Evolutionary conservation across 2,329 filamentous ascomycete genomes (phyloP).

Genomic region (Monosporascus sp.): DNA sequence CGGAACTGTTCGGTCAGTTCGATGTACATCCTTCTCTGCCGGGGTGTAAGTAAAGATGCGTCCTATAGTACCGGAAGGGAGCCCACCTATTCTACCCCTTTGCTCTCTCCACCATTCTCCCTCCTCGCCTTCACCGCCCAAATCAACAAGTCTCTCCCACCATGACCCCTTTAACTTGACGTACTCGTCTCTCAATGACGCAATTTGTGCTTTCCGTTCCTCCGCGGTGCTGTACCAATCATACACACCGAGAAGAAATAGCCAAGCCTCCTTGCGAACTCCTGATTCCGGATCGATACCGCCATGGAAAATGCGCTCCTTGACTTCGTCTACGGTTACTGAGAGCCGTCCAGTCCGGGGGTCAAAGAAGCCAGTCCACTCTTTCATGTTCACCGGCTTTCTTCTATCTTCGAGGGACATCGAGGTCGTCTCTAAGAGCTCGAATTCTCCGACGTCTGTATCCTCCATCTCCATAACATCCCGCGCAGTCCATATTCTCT

Average conservation of each 20-base stretch:
- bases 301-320: conserved; percentile 95
- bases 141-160: conserved; percentile 91
- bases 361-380: conserved; percentile 93
- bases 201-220: conserved; percentile 76
- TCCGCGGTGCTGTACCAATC: conserved; percentile 88
- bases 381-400: conserved; percentile 70
- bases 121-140: conserved; percentile 72
- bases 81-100: conserved; percentile 82
- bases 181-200: conserved; percentile 87
- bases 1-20: conserved; percentile 90
- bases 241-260: conserved; percentile 87
- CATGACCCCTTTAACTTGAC: conserved; percentile 88
- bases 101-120: conserved; percentile 98
- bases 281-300: conserved; percentile 85
- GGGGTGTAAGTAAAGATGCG: conserved; percentile 9
- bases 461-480: conserved; percentile 93
- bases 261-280: conserved; percentile 93
- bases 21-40: conserved; percentile 95
- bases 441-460: conserved; percentile 92
- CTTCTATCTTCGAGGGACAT: conserved; percentile 73
- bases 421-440: conserved; percentile 75
- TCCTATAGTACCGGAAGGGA: neutral
- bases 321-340: conserved; percentile 85
- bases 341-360: conserved; percentile 65
- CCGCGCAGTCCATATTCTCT: conserved; percentile 86